Base-by-base conservation (phyloP, 208 protist species). In the Leishmania braziliensis region DNA sequence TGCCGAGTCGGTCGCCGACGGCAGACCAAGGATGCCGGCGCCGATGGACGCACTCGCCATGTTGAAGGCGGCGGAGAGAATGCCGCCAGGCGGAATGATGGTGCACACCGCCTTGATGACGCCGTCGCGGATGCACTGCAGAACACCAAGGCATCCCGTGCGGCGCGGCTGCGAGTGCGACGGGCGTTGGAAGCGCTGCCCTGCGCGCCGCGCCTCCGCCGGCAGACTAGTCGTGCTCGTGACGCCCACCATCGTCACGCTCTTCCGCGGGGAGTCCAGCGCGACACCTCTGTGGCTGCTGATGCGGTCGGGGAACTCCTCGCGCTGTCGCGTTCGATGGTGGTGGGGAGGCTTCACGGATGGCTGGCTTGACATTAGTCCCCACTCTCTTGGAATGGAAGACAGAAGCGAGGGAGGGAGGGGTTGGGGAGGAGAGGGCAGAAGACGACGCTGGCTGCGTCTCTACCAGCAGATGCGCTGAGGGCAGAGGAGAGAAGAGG, bases 1-100 rank as follows among this genome's bases (percentile, higher is more conserved):
- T n/a, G 78, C 50, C 50, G 43, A 82, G 78, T 88, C 80, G n/a
- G 80, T 74, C n/a, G 88, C 91, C 16, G 72, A 51, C 4, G 91
- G 89, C 29, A 92, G 80, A 6, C 83, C 81, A 5, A 91, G 84
- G 68, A 91, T 90, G 39, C 86, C 86, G 50, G 86, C 86, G 33
- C 86, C 86, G 76, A 89, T 84, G 56, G 86, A 89, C 5, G 60
- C 71, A 60, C 82, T 84, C 50, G 86, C 86, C 79, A 89, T 78
- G 73, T 79, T 89, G 54, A 94, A 81, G 48, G 78, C 82, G 51
- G 76, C 62, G 29, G 82, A 84, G 43, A 84, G 68, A 71, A 89
- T 86, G 73, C 86, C 86, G 73, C 86, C 86, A 0, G 82, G 82
- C n/a, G 86, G 86, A 1, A 84, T 74, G 26, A 88, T 79, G 29